These are phyloP conservation scores for Cutaneotrichosporon sp. DNA, from an alignment of 1,284 basidiomycete genomes.

Conservation along the genomic window DNA sequence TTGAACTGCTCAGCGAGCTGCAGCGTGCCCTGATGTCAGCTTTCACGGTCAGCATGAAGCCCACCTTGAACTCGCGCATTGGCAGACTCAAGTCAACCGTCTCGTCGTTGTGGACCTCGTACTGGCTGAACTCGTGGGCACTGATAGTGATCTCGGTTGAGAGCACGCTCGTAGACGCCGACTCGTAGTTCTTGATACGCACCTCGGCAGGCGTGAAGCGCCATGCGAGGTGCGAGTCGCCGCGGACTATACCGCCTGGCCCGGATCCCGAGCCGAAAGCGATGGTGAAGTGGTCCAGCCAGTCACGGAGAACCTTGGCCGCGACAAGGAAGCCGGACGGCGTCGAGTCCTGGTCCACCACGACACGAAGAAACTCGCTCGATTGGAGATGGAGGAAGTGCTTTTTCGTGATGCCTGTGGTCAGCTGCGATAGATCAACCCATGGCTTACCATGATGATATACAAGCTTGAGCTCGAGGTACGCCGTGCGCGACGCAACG, in stretches of 20 bases:
- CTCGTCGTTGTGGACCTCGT: constrained; percentile 22
- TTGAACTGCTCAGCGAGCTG: constrained; percentile 41
- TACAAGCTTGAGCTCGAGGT: constrained; percentile 35
- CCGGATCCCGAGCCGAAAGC: constrained; percentile 14
- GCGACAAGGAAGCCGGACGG: constrained; percentile 40
- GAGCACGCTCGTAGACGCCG: constrained; percentile 11
- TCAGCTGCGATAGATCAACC: neutral
- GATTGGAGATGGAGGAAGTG: constrained; percentile 44
- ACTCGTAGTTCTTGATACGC: constrained; percentile 42
- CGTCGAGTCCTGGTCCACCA: constrained; percentile 40
- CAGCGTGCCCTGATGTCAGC: constrained; percentile 34
- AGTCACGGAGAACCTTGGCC: constrained; percentile 39
- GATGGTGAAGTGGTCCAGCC: constrained; percentile 46
- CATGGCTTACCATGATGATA: constrained; percentile 40
- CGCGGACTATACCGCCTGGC: constrained; percentile 10
- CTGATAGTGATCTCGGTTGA: constrained; percentile 44
- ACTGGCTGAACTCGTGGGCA: constrained; percentile 42
- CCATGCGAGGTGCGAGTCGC: constrained; percentile 45
- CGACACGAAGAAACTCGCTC: constrained; percentile 39
- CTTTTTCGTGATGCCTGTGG: constrained; percentile 42
- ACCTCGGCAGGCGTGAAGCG: constrained; percentile 37
- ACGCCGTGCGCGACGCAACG: constrained; percentile 5
- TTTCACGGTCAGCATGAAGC: constrained; percentile 1
- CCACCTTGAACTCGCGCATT: constrained; percentile 47
- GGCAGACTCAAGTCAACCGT: constrained; percentile 40